Base-by-base conservation (phyloP, 345 rosid genomes). In the Lepidium sativum region DNA sequence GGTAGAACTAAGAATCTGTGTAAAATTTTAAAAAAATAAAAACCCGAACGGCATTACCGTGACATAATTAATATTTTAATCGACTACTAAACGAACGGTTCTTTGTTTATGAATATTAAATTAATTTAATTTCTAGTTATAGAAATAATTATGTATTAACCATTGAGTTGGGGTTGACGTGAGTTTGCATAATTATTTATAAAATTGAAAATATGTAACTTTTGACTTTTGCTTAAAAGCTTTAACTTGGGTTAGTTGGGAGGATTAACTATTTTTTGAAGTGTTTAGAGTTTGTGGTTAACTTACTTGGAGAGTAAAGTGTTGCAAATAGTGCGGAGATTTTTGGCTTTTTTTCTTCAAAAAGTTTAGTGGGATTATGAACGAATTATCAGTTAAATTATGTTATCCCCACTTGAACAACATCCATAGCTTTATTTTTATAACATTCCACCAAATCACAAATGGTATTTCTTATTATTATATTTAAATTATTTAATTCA, bases 1-100 rank as follows among this genome's bases (percentile, higher is more conserved):
- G 55, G 68, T 31, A 35, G 16, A 56, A 64, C 65, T 64, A 27
- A 50, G 67, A 54, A 53, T 32, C 13, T 56, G 34, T 65, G 61
- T 65, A 4, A 38, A 5, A 23, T 62, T 3, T 1, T 0, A 56
- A 71, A 59, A 35, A 3, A 8, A 0, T n/a, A 8, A 29, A n/a
- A 4, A 25, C 6, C 31, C 31, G 52, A 70, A 70, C 42, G 69
- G 63, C 75, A 70, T 63, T 70, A 66, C 72, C 18, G 68, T 27
- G 63, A 60, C 14, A 2, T 33, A n/a, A 66, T 52, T 73, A 60
- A 29, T 66, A 59, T 60, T 66, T 53, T 41, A 65, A 65, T 73
- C 39, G 15, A 11, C 68, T 53, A 25, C 31, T 27, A 27, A 27
- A 32, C 20, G 72, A 52, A 73, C 63, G 45, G 52, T 67, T 73